Conservation (phyloP, 1,284 basidiomycete species). For the Athelia sp. region DNA sequence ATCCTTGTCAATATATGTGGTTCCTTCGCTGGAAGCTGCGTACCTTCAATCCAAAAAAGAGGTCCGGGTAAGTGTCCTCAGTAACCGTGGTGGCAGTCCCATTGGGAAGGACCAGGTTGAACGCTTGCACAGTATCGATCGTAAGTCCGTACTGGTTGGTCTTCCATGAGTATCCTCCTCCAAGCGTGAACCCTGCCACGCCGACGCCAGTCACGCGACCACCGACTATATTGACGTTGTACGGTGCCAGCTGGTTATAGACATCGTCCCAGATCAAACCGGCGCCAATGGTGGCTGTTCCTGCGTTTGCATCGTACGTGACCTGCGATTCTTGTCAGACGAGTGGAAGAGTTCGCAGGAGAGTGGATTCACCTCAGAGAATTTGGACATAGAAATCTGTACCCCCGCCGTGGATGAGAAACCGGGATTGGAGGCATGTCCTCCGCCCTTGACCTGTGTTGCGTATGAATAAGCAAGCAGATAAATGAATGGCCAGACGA, state of each 20-base stretch:
- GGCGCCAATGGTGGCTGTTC: slow-evolving; percentile 42
- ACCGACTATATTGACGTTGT: slow-evolving; percentile 46
- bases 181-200: slow-evolving; percentile 48
- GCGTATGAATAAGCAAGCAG: background rate
- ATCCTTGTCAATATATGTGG: background rate
- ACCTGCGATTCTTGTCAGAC: slow-evolving; percentile 16
- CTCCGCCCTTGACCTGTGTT: slow-evolving; percentile 47
- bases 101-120: slow-evolving; percentile 44
- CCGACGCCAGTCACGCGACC: slow-evolving; percentile 49
- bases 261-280: slow-evolving; percentile 57
- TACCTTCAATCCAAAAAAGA: slow-evolving; percentile 46
- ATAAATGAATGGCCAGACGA: background rate
- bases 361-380: slow-evolving; percentile 26
- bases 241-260: slow-evolving; percentile 40
- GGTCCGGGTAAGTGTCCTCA: slow-evolving; percentile 27
- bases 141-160: slow-evolving; percentile 48
- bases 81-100: slow-evolving; percentile 37
- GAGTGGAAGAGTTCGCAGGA: background rate
- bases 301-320: slow-evolving; percentile 30
- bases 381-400: slow-evolving; percentile 49
- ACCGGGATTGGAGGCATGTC: slow-evolving; percentile 43
- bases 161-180: slow-evolving; percentile 57
- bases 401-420: slow-evolving; percentile 53
- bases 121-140: slow-evolving; percentile 41
- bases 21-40: background rate